Conservation (phyloP, 805 yeast genomes). For the Metschnikowia proteae region DNA sequence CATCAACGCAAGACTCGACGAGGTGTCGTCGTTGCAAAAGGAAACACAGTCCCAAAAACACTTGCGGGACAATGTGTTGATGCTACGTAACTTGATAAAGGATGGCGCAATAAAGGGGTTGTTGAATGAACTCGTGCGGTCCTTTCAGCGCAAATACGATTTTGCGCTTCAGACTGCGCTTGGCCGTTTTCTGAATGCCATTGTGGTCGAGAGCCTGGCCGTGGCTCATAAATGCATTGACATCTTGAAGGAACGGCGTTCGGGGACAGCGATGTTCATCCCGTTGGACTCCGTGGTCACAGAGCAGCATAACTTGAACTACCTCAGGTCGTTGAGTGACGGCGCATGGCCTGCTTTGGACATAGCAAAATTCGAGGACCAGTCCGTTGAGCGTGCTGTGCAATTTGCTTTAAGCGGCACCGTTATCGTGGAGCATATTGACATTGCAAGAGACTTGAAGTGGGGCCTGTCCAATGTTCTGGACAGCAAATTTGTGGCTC, state of each 20-base stretch:
- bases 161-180: conserved; percentile 70
- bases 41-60: conserved; percentile 69
- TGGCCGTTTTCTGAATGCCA: conserved; percentile 76
- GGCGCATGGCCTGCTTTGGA: conserved; percentile 69
- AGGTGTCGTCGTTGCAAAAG: conserved; percentile 68
- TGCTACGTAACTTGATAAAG: conserved; percentile 70
- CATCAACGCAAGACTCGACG: conserved; percentile 59
- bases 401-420: conserved; percentile 78
- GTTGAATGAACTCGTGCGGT: conserved; percentile 74
- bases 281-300: conserved; percentile 74
- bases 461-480: conserved; percentile 45
- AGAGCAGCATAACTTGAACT: conserved; percentile 49
- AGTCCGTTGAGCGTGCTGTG: conserved; percentile 68
- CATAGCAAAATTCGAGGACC: conserved; percentile 62
- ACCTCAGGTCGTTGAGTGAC: conserved; percentile 50
- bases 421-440: conserved; percentile 68
- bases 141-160: conserved; percentile 68
- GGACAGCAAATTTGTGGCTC: conserved; percentile 66
- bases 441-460: conserved; percentile 64
- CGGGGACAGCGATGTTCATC: conserved; percentile 82
- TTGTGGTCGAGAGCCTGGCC: conserved; percentile 70
- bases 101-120: conserved; percentile 74
- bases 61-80: conserved; percentile 67
- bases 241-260: conserved; percentile 76
- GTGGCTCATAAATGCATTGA: conserved; percentile 75